phyloP scores from a whole-genome alignment of 768 basidiomycete genomes.

The Lactarius hatsudake region DNA sequence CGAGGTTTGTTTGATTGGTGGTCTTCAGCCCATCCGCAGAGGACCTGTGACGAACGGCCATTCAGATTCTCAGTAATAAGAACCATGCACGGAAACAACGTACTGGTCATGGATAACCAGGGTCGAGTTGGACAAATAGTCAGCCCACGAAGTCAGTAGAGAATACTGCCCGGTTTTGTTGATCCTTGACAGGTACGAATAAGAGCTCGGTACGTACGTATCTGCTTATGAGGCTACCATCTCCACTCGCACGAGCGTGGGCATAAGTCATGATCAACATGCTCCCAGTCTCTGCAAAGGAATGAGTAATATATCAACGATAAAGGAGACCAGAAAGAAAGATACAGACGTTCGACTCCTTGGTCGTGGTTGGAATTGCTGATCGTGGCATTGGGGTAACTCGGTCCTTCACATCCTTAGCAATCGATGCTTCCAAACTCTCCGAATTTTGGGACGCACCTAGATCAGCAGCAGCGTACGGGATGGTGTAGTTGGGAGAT shows the following conservation, averaged over 20 bases:
- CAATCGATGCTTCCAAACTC: not conserved
- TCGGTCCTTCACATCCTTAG: not conserved
- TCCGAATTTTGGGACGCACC: not conserved
- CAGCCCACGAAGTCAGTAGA: not conserved
- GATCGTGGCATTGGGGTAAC: not conserved
- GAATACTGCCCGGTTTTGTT: not conserved
- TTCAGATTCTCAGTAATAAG: not conserved
- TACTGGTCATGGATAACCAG: not conserved
- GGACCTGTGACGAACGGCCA: not conserved
- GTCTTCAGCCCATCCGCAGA: not conserved
- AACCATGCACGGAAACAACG: not conserved
- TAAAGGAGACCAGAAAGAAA: not conserved
- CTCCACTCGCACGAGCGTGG: not conserved
- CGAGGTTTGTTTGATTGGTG: not conserved
- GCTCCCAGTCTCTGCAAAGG: not conserved
- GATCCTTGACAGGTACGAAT: not conserved
- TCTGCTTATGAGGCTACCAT: not conserved
- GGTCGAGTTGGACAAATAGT: not conserved
- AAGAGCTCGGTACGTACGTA: not conserved
- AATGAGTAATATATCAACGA: not conserved
- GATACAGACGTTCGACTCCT: not conserved
- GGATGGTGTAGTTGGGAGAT: not conserved
- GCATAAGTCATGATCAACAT: not conserved
- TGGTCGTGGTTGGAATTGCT: not conserved
- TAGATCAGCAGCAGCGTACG: not conserved